Evolutionary conservation across 1,139 yeast genomes (phyloP).

Genomic region (Geotrichum australiense): DNA sequence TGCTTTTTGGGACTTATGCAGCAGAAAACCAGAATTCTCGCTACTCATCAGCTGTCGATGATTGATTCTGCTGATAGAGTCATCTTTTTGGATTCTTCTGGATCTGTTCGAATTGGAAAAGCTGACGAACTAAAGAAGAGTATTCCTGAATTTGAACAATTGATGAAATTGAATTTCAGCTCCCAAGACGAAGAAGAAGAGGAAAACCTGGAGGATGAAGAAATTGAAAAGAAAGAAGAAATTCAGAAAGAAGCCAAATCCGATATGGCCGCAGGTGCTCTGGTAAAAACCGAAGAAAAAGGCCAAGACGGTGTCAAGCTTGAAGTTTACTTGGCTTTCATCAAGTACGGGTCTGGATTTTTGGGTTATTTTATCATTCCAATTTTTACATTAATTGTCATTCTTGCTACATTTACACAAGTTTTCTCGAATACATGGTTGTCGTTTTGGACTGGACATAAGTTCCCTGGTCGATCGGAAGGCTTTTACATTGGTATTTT

Average conservation of each 20-base stretch:
- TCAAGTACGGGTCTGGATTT: slow-evolving; percentile 52
- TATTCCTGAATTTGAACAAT: slow-evolving; percentile 43
- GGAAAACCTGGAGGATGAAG: slow-evolving; percentile 25
- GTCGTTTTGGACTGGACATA: slow-evolving; percentile 68
- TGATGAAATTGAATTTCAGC: slow-evolving; percentile 45
- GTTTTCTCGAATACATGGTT: slow-evolving; percentile 76
- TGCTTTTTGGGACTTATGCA: slow-evolving; percentile 56
- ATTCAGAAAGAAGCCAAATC: slow-evolving; percentile 21
- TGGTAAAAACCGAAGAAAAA: slow-evolving; percentile 45
- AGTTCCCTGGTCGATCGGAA: slow-evolving; percentile 43
- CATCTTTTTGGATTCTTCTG: slow-evolving; percentile 62
- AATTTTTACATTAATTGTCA: slow-evolving; percentile 36
- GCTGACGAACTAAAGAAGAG: slow-evolving; percentile 43
- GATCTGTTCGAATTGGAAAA: slow-evolving; percentile 56
- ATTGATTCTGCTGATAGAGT: slow-evolving; percentile 60
- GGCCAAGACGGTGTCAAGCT: slow-evolving; percentile 43
- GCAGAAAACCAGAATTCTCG: slow-evolving; percentile 63
- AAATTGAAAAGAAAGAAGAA: slow-evolving; percentile 24
- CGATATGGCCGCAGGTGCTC: slow-evolving; percentile 23
- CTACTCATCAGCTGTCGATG: slow-evolving; percentile 76
- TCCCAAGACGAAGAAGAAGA: slow-evolving; percentile 33
- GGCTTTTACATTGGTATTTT: slow-evolving; percentile 69
- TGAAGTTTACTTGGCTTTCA: slow-evolving; percentile 45
- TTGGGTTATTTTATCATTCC: slow-evolving; percentile 40
- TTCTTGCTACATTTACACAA: slow-evolving; percentile 51